Evolutionary conservation across 306 rosid genomes (phyloP), one percentile per base, ranked within the genome.

Genomic region (Prunus mume): DNA sequence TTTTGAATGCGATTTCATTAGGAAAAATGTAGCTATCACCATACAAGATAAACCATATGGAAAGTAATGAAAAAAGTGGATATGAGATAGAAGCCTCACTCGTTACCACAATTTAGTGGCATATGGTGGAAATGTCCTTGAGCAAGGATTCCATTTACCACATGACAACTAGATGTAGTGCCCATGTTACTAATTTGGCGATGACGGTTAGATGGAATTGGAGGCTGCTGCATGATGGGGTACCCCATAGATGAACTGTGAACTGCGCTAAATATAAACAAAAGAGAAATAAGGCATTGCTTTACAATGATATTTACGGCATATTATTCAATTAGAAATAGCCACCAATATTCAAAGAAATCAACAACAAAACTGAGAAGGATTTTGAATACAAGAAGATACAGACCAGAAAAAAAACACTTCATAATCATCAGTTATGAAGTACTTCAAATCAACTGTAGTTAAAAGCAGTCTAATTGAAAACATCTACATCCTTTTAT

Each of bases 41-140:
- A 4, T 20, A 17, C 28, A 28, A 71, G n/a, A 71, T 11, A 52
- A 12, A 51, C 9, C 6, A 51, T 27, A 54, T 24, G 18, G 30
- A 12, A 38, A 22, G 9, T 7, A 38, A 10, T 8, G 6, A 45
- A 17, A 72, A 24, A 25, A 45, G 30, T 9, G 19, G 65, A 72
- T 72, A 7, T 19, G 57, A 47, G 58, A 62, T 49, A 20, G 24
- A 14, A 28, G 30, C 12, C 70, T 47, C 78, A 74, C 78, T 47
- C 78, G 27, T 47, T 20, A 38, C 4, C 58, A 6, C 58, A 46
- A 43, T 49, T 74, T 18, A 28, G 75, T 38, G 60, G 75, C 50
- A 71, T 55, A 71, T 55, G 65, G 65, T 32, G 65, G 65, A 71
- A 71, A 43, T 71, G 32, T 71, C 65, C 65, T 3, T 43, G 52